Conservation (phyloP, 2,329 filamentous ascomycete species). For the Cordyceps javanica region DNA sequence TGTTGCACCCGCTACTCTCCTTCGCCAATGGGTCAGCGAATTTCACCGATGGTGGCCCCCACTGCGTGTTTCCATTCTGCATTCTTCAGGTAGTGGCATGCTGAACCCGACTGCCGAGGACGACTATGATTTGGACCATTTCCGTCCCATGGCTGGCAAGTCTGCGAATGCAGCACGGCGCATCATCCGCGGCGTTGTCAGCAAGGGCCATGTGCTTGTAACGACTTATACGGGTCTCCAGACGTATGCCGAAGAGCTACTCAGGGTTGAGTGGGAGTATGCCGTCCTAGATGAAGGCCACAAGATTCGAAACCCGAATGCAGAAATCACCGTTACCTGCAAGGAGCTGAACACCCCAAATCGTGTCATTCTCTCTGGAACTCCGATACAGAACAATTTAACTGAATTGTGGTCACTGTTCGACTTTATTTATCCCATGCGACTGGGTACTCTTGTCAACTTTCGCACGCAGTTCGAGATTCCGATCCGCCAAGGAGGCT, state of each 20-base stretch:
- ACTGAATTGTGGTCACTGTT: constrained; percentile 95
- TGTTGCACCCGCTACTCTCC: constrained; percentile 87
- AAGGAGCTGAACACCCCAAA: constrained; percentile 90
- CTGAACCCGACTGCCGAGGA: constrained; percentile 66
- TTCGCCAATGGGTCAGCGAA: constrained; percentile 97
- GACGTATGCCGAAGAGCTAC: constrained; percentile 76
- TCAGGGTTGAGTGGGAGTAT: constrained; percentile 84
- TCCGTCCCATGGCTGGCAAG: constrained; percentile 26
- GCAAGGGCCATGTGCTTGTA: constrained; percentile 85
- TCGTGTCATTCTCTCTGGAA: constrained; percentile 88
- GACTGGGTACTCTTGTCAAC: constrained; percentile 81
- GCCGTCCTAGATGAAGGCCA: constrained; percentile 95
- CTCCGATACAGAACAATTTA: constrained; percentile 95
- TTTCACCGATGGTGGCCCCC: constrained; percentile 99
- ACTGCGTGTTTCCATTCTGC: constrained; percentile 88
- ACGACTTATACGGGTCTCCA: constrained; percentile 97
- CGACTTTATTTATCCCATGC: constrained; percentile 96
- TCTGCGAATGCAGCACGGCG: constrained; percentile 59
- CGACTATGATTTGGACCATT: constrained; percentile 42
- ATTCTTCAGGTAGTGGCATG: constrained; percentile 96
- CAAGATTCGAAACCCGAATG: constrained; percentile 95
- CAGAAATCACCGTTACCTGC: constrained; percentile 88
- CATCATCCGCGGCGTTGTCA: constrained; percentile 75
- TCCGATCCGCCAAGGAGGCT: constrained; percentile 87
- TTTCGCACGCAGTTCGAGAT: constrained; percentile 91